Evolutionary conservation across 83 land plant species (phyloP).

Genomic region (Picea mariana): DNA sequence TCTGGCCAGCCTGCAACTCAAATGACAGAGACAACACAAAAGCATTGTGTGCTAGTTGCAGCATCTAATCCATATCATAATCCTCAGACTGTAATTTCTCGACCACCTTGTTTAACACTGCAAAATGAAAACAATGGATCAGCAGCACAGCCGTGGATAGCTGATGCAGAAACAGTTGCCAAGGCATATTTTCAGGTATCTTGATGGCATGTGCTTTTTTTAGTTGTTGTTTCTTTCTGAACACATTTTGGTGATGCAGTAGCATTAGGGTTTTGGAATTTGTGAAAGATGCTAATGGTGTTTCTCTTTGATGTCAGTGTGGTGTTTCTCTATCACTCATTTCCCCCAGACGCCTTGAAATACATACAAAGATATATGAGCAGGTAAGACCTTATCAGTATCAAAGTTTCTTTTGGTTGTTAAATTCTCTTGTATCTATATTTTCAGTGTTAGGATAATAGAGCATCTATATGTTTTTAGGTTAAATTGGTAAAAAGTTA

Average conservation of each 20-base stretch:
- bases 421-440: no score
- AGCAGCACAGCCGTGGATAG: conserved; percentile 52
- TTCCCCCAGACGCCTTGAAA: conserved; percentile 36
- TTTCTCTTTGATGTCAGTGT: conserved; percentile 15
- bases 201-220: not conserved
- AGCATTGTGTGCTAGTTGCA: conserved; percentile 87
- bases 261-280: not conserved
- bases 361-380: no score
- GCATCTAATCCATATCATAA: conserved; percentile 83
- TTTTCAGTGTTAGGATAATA: no score
- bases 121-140: conserved; percentile 33
- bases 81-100: conserved; percentile 83
- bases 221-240: not conserved
- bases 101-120: conserved; percentile 45
- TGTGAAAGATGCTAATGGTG: not conserved
- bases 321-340: conserved; percentile 84
- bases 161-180: conserved; percentile 93
- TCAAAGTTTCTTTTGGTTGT: no score
- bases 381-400: no score
- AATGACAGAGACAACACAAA: conserved; percentile 51
- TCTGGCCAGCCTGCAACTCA: conserved; percentile 40
- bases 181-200: conserved; percentile 73
- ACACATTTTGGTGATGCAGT: not conserved
- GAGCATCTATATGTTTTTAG: no score
- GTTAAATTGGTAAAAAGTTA: no score